Conservation (phyloP, 2,329 filamentous ascomycete genomes). For the Lachnellula occidentalis region DNA sequence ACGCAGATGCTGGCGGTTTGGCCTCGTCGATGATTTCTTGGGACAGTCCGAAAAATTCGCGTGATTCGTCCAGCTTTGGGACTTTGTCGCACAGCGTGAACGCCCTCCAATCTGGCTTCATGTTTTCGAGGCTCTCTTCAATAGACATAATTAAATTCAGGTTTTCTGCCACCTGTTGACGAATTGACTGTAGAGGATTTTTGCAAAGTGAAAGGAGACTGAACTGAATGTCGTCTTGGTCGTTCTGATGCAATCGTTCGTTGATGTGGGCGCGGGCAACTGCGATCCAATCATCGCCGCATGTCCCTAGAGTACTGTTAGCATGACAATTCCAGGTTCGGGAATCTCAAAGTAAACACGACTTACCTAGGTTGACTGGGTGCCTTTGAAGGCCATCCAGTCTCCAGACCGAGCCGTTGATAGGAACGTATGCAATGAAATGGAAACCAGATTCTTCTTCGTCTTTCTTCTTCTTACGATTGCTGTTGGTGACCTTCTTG, state of each 20-base stretch:
- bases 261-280: conserved; percentile 60
- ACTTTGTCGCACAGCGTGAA: conserved; percentile 24
- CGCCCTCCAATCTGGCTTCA: conserved; percentile 39
- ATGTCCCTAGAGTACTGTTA: conserved; percentile 18
- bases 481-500: conserved; percentile 35
- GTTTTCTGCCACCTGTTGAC: conserved; percentile 36
- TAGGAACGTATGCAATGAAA: conserved; percentile 83
- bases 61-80: conserved; percentile 7
- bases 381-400: conserved; percentile 76
- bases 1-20: neutral
- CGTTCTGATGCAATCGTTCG: conserved; percentile 60
- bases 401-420: conserved; percentile 73
- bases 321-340: conserved; percentile 6
- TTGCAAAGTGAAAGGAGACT: conserved; percentile 70
- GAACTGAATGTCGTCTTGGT: conserved; percentile 64
- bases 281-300: conserved; percentile 57
- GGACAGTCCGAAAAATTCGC: conserved; percentile 15
- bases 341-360: neutral
- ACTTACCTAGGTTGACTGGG: conserved; percentile 58
- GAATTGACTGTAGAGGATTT: conserved; percentile 47
- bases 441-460: conserved; percentile 67
- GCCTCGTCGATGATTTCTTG: conserved; percentile 14
- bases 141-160: conserved; percentile 38
- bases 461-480: conserved; percentile 36
- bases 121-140: conserved; percentile 33